Conservation (phyloP, 495 filamentous ascomycete genomes). For the Parathielavia appendiculata region DNA sequence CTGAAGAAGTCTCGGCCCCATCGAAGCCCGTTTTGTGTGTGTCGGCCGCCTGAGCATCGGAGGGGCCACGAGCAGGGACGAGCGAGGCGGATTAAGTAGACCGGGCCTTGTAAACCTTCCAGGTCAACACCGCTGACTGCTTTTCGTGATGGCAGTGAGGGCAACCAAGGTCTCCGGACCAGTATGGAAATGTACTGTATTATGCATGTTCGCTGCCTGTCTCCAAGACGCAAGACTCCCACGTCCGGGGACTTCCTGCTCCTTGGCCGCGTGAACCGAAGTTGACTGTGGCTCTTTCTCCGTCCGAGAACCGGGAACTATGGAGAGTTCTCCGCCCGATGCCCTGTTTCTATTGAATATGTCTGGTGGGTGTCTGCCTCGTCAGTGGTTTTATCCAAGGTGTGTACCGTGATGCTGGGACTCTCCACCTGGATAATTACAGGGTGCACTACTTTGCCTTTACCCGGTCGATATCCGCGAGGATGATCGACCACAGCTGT, state of each 20-base stretch:
- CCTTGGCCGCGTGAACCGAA: too few relatives aligned
- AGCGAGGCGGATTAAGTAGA: neutral
- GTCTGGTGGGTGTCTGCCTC: neutral
- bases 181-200: neutral
- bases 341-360: neutral
- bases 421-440: slow-evolving; percentile 7
- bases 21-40: neutral
- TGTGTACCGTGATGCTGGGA: too few relatives aligned
- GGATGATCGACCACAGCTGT: neutral
- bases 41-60: neutral
- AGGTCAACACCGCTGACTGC: too few relatives aligned
- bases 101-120: neutral
- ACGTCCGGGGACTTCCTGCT: neutral
- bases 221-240: neutral
- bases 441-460: too few relatives aligned
- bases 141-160: too few relatives aligned
- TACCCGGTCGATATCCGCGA: too few relatives aligned
- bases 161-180: too few relatives aligned
- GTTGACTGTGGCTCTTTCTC: too few relatives aligned
- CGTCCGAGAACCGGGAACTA: neutral
- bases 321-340: slow-evolving; percentile 1
- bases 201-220: neutral
- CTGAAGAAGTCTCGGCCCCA: neutral
- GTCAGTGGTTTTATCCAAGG: slow-evolving; percentile 2
- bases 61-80: neutral